These are phyloP conservation scores for Bidens hawaiensis DNA, from an alignment of 140 eudicot species.

Conservation along the genomic window DNA sequence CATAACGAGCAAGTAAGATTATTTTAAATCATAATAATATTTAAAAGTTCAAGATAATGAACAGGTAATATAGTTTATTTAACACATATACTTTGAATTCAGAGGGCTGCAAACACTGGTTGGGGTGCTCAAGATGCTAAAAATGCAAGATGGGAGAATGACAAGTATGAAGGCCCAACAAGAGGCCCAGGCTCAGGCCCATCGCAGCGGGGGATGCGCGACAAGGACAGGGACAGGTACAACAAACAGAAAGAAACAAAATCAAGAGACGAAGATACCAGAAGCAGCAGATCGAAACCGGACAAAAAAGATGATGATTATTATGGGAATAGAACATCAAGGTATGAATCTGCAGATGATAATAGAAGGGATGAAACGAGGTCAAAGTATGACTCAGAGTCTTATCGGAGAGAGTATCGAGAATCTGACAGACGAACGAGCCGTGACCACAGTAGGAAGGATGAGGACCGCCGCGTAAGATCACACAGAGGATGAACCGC, in stretches of 20 bases:
- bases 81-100: conserved; percentile 8
- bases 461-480: conserved; percentile 39
- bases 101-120: conserved; percentile 99
- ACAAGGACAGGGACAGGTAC: conserved; percentile 39
- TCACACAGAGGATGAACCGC: conserved; percentile 27
- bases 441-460: conserved; percentile 29
- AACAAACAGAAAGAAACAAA: conserved; percentile 18
- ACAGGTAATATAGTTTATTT: not conserved
- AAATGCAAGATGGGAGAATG: conserved; percentile 51
- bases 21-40: not conserved
- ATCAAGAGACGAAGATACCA: conserved; percentile 33
- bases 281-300: conserved; percentile 18
- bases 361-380: conserved; percentile 44
- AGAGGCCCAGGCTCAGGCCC: conserved; percentile 34
- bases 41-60: not conserved
- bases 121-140: conserved; percentile 93
- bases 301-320: conserved; percentile 23
- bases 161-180: conserved; percentile 42
- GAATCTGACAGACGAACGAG: conserved; percentile 33
- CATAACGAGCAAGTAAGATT: conserved; percentile 76
- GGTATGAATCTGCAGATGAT: conserved; percentile 40
- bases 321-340: conserved; percentile 37
- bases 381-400: conserved; percentile 46
- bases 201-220: conserved; percentile 20
- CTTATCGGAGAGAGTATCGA: conserved; percentile 32